Evolutionary conservation across 495 filamentous ascomycete genomes (phyloP), one percentile per base, ranked within the genome.

Genomic region (Trichoderma asperelloides): DNA sequence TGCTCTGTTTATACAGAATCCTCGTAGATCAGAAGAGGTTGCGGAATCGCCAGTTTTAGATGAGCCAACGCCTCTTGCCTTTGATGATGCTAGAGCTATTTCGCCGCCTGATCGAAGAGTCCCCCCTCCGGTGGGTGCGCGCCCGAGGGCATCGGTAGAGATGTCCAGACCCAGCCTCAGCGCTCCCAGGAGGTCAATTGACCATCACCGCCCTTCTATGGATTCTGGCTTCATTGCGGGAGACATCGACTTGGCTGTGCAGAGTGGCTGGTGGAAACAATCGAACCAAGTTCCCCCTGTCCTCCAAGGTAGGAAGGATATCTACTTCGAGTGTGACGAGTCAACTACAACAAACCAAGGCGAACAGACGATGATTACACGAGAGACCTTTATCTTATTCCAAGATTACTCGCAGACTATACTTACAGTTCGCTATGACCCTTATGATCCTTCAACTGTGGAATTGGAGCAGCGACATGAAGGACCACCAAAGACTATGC

Each of bases 331-430:
- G 73, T 80, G 88, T 21, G 92, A 96, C 71, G 92, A 97, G 74
- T 86, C 88, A 6, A 85, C 80, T 28, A 84, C 87, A 9, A 79
- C 87, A 18, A 87, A 89, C 43, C 84, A 86, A 18, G 86, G 88
- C 51, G 88, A 88, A 30, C 88, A 87, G 74, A 85, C 84, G 8
- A 87, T 81, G 0, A 79, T 96, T 28, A 87, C 86, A 0, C 93
- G 93, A 69, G 88, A 92, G 64, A 82, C 97, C 37, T 96, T 89
- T 72, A 80, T 97, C 30, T 82, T 98, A 2, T 98, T 89, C 79
- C 88, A 91, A 67, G 95, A 98, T 77, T 98, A 98, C 75, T 97
- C 93, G 18, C 95, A 98, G 74, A 98, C 93, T 0, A 79, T 97
- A 68, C 85, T 98, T 71, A 91, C 87, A 0, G 91, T 88, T 37